Base-by-base conservation (phyloP, 345 rosid species). In the Rhizophora apiculata region DNA sequence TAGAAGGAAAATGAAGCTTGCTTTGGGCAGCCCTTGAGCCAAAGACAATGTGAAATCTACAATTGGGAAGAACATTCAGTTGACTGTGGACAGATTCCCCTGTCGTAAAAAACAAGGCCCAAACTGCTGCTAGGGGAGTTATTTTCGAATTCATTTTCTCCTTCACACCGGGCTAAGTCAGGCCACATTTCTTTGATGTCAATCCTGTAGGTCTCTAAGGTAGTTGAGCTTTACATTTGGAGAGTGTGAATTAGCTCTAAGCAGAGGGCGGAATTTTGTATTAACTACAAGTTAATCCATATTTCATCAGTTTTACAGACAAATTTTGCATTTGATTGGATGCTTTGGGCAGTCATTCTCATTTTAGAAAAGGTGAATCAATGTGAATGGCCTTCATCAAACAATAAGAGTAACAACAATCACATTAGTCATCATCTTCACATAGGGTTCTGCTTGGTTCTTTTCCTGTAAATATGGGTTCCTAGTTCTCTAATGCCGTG, bases 201-300 rank as follows among this genome's bases (percentile, higher is more conserved):
- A 71, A 70, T 70, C 67, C 27, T 69, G 36, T 75, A 74, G 78
- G 75, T 58, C 60, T 71, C 61, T 74, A 72, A 71, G 55, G 69
- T 72, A 70, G 79, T 36, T 64, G 68, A 71, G 79, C 74, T 71
- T 67, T 54, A 55, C 72, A 72, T 65, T 55, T 49, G 77, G 64
- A 66, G 71, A 62, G 74, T 79, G 77, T 76, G 80, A 79, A 83
- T 76, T 74, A 78, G 72, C 57, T 64, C 63, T 31, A 43, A 65
- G 62, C 57, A 65, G 76, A 68, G 31, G 80, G 57, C 60, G 36
- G 79, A 72, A 76, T 82, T 85, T 80, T 85, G 80, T 80, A 72
- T 74, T 55, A 46, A 70, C 51, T 29, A 22, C 63, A 68, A 72
- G 58, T 77, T 63, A 20, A 71, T 72, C 62, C 49, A 15, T 43